Evolutionary conservation across 129 eudicot genomes (phyloP), one percentile per base, ranked within the genome.

Genomic region (Erigeron canadensis): DNA sequence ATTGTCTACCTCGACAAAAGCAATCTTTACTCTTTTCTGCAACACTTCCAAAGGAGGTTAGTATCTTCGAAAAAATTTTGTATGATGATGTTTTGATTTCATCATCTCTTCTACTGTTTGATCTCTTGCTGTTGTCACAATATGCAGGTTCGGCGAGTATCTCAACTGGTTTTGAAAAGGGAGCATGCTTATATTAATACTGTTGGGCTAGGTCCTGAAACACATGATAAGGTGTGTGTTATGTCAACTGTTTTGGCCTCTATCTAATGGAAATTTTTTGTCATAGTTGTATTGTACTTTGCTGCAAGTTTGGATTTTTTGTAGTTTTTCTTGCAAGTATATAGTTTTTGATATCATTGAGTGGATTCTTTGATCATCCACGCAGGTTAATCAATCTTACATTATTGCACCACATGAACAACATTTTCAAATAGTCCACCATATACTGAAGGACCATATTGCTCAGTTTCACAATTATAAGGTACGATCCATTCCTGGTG

Each of bases 1-100:
- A 94, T 83, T 94, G 99, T 84, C 65, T 94, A 76, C 97, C 99
- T 64, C 94, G 99, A 73, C 87, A 82, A 76, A 81, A 93, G 73
- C 99, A 94, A 70, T 85, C 97, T 65, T 84, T 94, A 72, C 87
- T 90, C 70, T 94, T 90, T 75, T 86, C 99, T 65, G 84, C 99
- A 54, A 90, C 97, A 65, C 77, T 94, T 40, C 97, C 99, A 8
- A 94, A 87, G 67, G 99, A 94, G 97, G 96, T 89, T 76, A 46
- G 65, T 54, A 73, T 74, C 22, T 28, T 28, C 11, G 44, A 16
- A 17, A 60, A 60, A 23, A 10, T 54, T 54, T 23, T 23, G 37
- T 38, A 56, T 44, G 10, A 22, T 45, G 50, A 45, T 2, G 13
- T 45, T 45, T 45, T 45, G 0, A 45, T 45, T 45, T 45, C 13